Conservation (phyloP, 2,329 filamentous ascomycete species). For the Nannizziopsis arthrosporioides region DNA sequence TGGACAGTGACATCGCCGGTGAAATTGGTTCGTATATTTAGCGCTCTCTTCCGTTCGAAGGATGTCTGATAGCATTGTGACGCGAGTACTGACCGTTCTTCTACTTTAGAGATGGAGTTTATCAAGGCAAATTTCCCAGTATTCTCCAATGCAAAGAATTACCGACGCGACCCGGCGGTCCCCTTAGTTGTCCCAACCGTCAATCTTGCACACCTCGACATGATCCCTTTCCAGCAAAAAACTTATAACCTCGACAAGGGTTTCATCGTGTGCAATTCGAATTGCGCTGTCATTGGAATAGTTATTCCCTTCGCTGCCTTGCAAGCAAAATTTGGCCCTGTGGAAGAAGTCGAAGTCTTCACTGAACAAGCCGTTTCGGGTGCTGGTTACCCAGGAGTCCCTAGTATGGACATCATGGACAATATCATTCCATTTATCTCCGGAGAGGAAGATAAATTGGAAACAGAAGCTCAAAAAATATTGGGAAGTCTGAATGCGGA, state of each 20-base stretch:
- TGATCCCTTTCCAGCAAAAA: slow-evolving; percentile 79
- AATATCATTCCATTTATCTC: slow-evolving; percentile 90
- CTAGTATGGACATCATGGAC: slow-evolving; percentile 90
- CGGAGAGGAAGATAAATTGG: slow-evolving; percentile 92
- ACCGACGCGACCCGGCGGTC: slow-evolving; percentile 78
- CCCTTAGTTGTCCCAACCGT: slow-evolving; percentile 92
- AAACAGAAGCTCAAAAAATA: slow-evolving; percentile 91
- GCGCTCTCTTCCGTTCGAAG: not conserved
- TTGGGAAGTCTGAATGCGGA: slow-evolving; percentile 62
- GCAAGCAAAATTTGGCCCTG: slow-evolving; percentile 72
- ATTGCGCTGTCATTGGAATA: slow-evolving; percentile 92
- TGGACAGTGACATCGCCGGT: slow-evolving; percentile 85
- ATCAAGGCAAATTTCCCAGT: slow-evolving; percentile 76
- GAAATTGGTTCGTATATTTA: slow-evolving; percentile 59
- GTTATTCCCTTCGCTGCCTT: slow-evolving; percentile 91
- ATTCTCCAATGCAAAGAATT: slow-evolving; percentile 98
- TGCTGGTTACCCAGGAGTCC: slow-evolving; percentile 59
- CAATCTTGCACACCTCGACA: slow-evolving; percentile 73
- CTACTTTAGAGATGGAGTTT: slow-evolving; percentile 66
- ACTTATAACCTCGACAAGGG: slow-evolving; percentile 64
- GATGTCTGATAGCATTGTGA: not conserved
- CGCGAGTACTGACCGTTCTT: not conserved
- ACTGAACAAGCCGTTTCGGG: slow-evolving; percentile 93
- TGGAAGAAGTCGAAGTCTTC: slow-evolving; percentile 66
- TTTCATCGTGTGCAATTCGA: slow-evolving; percentile 94